Percentiles rank a stretch among this genome's conserved stretches.
These are phyloP conservation scores for Blastocystis sp. DNA, from an alignment of 352 stramenopile genomes.

Conservation along the genomic window DNA sequence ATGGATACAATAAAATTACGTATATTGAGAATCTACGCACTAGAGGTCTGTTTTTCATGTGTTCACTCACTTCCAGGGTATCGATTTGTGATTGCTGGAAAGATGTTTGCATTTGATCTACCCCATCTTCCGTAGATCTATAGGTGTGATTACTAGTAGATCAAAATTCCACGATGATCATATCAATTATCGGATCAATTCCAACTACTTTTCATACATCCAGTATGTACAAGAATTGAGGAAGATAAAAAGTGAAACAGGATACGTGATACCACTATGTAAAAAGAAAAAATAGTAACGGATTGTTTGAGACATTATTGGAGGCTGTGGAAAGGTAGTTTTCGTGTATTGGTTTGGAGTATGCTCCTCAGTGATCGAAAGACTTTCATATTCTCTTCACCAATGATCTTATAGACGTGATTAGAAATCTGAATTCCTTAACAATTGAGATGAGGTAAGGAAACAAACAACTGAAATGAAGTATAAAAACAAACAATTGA, in stretches of 20 bases:
- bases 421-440: too few relatives aligned
- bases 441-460: too few relatives aligned
- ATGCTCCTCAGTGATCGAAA: too few relatives aligned
- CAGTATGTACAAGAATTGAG: constrained; percentile 1
- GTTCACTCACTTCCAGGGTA: neutral
- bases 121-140: neutral
- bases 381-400: too few relatives aligned
- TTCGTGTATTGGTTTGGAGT: too few relatives aligned
- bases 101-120: constrained; percentile 50
- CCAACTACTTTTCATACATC: constrained; percentile 15
- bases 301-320: too few relatives aligned
- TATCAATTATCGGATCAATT: too few relatives aligned
- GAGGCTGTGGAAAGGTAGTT: too few relatives aligned
- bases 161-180: neutral
- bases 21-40: constrained; percentile 1
- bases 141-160: neutral
- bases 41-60: neutral
- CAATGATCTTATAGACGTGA: too few relatives aligned
- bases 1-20: constrained; percentile 52
- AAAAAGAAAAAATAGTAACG: neutral
- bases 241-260: constrained; percentile 22
- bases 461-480: too few relatives aligned
- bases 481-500: too few relatives aligned
- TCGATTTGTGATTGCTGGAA: constrained; percentile 7
- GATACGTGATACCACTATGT: neutral